Base-by-base conservation (phyloP, 345 rosid genomes). In the Populus ilicifolia region DNA sequence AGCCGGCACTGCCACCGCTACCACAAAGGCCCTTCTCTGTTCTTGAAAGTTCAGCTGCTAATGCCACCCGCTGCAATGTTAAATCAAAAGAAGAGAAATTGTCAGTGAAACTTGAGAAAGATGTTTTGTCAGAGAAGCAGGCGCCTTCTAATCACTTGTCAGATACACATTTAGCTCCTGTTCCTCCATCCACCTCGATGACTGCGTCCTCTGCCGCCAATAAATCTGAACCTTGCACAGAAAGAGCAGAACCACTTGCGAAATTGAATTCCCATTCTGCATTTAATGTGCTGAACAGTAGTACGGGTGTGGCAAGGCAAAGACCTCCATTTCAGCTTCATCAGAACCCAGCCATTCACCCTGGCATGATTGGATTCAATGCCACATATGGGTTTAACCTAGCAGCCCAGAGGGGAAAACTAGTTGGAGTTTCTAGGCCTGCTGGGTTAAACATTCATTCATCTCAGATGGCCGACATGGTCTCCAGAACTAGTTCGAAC, bases 281-380 rank as follows among this genome's bases (percentile, higher is more conserved):
- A 64, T 62, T 70, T 21, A 79, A 69, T 54, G 13, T 62, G 39
- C 61, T 23, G 23, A 78, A 81, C 76, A 72, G 74, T 67, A 71
- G 75, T 68, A 46, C 50, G 61, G 78, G 80, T 70, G 83, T 73
- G 43, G 71, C 67, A 39, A 74, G 68, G 66, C 76, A 56, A 18
- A 85, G 82, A 72, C 84, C 85, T 75, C 69, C 83, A 5, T 43
- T 76, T 70, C 84, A 72, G 77, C 70, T 61, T 81, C 73, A 68
- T 68, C 84, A 78, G 68, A 73, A 39, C 77, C 71, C 75, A 5
- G 30, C 9, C 30, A 38, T 71, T 72, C 80, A 61, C 76, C 84
- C 78, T 5, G 83, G 83, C 67, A 75, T 81, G 74, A 89, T 89
- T 71, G 92, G 92, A 38, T 71, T 81, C 46, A 89, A 80, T 67